phyloP scores from a whole-genome alignment of 2,329 filamentous ascomycete species.

The Teratosphaeriaceae sp. region DNA sequence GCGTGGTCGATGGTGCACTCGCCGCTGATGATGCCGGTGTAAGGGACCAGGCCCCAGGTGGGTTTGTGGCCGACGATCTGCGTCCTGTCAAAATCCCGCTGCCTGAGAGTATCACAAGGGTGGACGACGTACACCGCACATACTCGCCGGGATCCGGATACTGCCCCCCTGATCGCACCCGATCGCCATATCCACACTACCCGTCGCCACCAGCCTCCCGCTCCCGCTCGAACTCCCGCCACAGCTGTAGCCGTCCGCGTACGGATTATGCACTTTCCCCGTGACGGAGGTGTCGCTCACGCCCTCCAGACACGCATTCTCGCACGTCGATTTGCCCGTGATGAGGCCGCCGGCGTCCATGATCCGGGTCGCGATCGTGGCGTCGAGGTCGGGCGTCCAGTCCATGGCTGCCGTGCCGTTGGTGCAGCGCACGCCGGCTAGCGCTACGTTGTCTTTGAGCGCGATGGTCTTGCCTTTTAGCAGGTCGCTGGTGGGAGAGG shows the following conservation, averaged over 20 bases:
- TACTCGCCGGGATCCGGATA: slow-evolving; percentile 31
- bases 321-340: slow-evolving; percentile 41
- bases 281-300: slow-evolving; percentile 17
- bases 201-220: slow-evolving; percentile 36
- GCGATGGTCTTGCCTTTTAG: slow-evolving; percentile 26
- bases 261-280: slow-evolving; percentile 36
- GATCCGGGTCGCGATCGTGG: slow-evolving; percentile 38
- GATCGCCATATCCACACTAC: slow-evolving; percentile 32
- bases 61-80: slow-evolving; percentile 35
- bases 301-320: slow-evolving; percentile 30
- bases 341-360: slow-evolving; percentile 39
- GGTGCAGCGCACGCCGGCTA: slow-evolving; percentile 38
- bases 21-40: slow-evolving; percentile 40
- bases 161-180: slow-evolving; percentile 34
- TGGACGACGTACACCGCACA: slow-evolving; percentile 22
- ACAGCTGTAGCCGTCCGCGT: slow-evolving; percentile 38
- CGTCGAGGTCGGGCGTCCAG: slow-evolving; percentile 35
- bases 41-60: slow-evolving; percentile 44
- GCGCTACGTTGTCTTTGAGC: slow-evolving; percentile 44
- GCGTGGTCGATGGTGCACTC: slow-evolving; percentile 40
- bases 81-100: too few relatives aligned
- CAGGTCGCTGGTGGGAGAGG: slow-evolving; percentile 7
- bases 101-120: not conserved
- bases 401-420: slow-evolving; percentile 37
- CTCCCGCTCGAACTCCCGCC: slow-evolving; percentile 42